phyloP scores from a whole-genome alignment of 1,284 basidiomycete species.

The Puccinia polysora region DNA sequence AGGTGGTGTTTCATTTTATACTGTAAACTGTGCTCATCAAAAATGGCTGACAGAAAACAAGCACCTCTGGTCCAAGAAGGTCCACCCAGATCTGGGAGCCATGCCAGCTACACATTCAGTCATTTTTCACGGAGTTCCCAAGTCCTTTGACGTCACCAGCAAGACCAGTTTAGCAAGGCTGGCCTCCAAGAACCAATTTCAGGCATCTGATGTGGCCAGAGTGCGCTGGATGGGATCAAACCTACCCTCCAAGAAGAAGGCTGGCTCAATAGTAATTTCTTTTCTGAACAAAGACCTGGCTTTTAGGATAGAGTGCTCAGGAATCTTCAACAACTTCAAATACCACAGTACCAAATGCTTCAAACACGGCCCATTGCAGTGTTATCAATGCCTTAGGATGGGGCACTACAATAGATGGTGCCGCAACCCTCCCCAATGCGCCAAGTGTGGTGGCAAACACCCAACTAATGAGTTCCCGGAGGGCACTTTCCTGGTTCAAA shows the following conservation, averaged over 20 bases:
- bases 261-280: not conserved
- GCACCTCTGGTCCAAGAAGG: conserved; percentile 13
- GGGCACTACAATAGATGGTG: not conserved
- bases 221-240: not conserved
- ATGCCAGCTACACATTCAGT: not conserved
- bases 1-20: too few species aligned
- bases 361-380: not conserved
- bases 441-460: conserved; percentile 5
- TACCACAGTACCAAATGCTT: not conserved
- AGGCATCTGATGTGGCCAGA: not conserved
- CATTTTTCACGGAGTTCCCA: not conserved
- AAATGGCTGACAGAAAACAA: conserved; percentile 16
- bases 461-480: conserved; percentile 5
- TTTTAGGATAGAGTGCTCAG: not conserved
- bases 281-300: conserved; percentile 3
- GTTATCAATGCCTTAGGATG: conserved; percentile 6
- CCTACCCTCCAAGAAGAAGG: not conserved
- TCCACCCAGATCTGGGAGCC: not conserved
- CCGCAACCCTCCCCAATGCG: not conserved
- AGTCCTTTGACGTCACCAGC: not conserved
- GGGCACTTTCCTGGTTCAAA: not conserved
- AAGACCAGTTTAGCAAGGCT: not conserved
- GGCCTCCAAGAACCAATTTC: not conserved
- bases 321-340: not conserved
- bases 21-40: not conserved